Evolutionary conservation across 2,329 filamentous ascomycete species (phyloP), one percentile per base, ranked within the genome.

Genomic region (Hymenoscyphus fructigenus): DNA sequence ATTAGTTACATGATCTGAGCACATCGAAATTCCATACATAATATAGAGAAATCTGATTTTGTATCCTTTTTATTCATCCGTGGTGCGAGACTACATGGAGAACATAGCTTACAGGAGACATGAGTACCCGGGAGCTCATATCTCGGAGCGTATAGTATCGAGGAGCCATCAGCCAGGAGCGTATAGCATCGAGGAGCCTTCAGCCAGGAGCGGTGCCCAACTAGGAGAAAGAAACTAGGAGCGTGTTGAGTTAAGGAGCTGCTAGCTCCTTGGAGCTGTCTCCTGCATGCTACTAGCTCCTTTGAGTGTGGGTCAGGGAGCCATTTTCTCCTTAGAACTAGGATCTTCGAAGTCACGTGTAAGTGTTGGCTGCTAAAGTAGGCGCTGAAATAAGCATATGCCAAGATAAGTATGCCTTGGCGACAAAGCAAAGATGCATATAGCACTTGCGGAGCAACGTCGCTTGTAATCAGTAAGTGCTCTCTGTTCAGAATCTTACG

Each of bases 261-360:
- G 57, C 57, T 59, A 32, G 57, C 29, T 59, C 57, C 57, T 59
- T 32, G 57, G 34, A 20, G 57, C 57, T 41, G 57, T 59, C 57
- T 59, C 57, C 57, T 59, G 57, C 57, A 59, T 59, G 57, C 57
- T 59, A 26, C 57, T 59, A 59, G 57, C 57, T 59, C 57, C 57
- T 36, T 20, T 17, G 0, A 59, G 57, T 59, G 14, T 59, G 29
- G 57, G 57, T 59, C 57, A 20, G 29, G 57, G 57, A 36, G 57
- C 57, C 29, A 36, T 41, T 59, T 36, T 36, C 57, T 41, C 57
- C 29, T 41, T 36, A 10, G 57, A 36, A 59, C 57, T 36, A 36
- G 34, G 28, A 66, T 26, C 57, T 72, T 55, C 28, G 17, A 55
- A 55, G 50, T 55, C 50, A 55, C 50, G 50, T 55, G 50, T 55